A percentile compares a stretch with the other conserved stretches of the same genome.
Conservation (phyloP, 1,139 yeast genomes). For the Hanseniaspora sp. region DNA sequence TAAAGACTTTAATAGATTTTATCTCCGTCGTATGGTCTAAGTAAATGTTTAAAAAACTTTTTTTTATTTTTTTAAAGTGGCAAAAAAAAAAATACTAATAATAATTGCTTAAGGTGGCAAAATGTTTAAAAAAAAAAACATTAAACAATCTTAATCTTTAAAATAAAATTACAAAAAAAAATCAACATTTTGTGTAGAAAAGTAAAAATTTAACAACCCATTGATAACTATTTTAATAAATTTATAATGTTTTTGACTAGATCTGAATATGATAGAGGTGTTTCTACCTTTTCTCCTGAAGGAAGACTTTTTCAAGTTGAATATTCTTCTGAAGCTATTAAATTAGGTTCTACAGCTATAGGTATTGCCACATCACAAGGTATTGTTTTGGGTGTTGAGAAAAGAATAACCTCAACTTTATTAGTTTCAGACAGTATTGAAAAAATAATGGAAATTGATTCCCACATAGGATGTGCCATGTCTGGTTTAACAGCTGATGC, state of each 20-base stretch:
- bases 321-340: conserved; percentile 94
- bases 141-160: too few relatives aligned
- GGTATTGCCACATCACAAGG: conserved; percentile 97
- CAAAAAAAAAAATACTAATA: neutral
- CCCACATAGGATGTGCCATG: conserved; percentile 97
- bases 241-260: conserved; percentile 82
- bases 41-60: too few relatives aligned
- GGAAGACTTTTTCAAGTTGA: conserved; percentile 98
- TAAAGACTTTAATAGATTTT: too few relatives aligned
- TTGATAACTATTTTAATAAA: neutral
- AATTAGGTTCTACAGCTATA: conserved; percentile 87
- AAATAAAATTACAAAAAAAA: too few relatives aligned
- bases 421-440: conserved; percentile 90
- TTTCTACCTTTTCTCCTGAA: conserved; percentile 95
- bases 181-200: too few relatives aligned
- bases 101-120: neutral
- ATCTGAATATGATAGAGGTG: conserved; percentile 99
- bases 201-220: too few relatives aligned
- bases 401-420: conserved; percentile 85
- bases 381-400: conserved; percentile 91
- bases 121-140: neutral
- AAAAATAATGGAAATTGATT: conserved; percentile 88
- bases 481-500: conserved; percentile 98
- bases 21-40: too few relatives aligned
- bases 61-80: neutral